These are phyloP conservation scores for Aspergillus ibericus DNA, from an alignment of 2,329 filamentous ascomycete genomes.

Conservation along the genomic window DNA sequence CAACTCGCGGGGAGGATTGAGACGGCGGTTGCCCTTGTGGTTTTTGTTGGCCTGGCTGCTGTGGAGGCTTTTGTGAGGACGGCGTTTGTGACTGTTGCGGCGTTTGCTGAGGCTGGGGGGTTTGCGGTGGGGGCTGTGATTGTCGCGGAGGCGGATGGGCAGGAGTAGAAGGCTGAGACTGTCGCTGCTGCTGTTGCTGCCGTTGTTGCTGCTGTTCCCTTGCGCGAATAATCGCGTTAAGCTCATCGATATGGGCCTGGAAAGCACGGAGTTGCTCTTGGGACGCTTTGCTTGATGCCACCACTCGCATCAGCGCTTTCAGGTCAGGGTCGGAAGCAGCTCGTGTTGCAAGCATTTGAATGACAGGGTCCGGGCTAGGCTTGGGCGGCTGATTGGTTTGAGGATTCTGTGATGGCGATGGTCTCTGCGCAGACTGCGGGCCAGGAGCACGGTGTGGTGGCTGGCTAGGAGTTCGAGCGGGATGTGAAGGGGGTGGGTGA, in stretches of 20 bases:
- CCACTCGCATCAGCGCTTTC: slow-evolving; percentile 53
- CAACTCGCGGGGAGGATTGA: slow-evolving; percentile 17
- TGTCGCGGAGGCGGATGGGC: slow-evolving; percentile 19
- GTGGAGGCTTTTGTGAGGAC: slow-evolving; percentile 17
- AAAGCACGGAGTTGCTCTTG: slow-evolving; percentile 52
- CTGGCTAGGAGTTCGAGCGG: slow-evolving; percentile 13
- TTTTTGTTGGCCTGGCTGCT: slow-evolving; percentile 9
- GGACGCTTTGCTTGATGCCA: slow-evolving; percentile 51
- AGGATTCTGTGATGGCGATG: slow-evolving; percentile 28
- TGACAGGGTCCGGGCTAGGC: slow-evolving; percentile 51
- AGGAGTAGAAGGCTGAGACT: slow-evolving; percentile 18
- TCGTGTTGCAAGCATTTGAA: slow-evolving; percentile 54
- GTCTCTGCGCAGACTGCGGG: slow-evolving; percentile 29
- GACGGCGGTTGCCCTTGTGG: slow-evolving; percentile 8
- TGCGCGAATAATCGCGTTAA: slow-evolving; percentile 51
- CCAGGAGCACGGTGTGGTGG: slow-evolving; percentile 22
- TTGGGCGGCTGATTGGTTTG: slow-evolving; percentile 40
- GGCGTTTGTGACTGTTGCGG: slow-evolving; percentile 8
- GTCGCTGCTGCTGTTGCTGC: slow-evolving; percentile 31
- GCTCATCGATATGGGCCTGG: slow-evolving; percentile 53
- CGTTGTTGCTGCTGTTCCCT: slow-evolving; percentile 42
- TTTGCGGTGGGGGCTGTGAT: slow-evolving; percentile 16
- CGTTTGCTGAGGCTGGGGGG: slow-evolving; percentile 10
- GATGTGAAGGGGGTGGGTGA: slow-evolving; percentile 24
- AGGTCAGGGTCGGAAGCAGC: slow-evolving; percentile 51